These are phyloP conservation scores for Sclerotinia nivalis DNA, from an alignment of 2,329 filamentous ascomycete genomes.

Conservation along the genomic window DNA sequence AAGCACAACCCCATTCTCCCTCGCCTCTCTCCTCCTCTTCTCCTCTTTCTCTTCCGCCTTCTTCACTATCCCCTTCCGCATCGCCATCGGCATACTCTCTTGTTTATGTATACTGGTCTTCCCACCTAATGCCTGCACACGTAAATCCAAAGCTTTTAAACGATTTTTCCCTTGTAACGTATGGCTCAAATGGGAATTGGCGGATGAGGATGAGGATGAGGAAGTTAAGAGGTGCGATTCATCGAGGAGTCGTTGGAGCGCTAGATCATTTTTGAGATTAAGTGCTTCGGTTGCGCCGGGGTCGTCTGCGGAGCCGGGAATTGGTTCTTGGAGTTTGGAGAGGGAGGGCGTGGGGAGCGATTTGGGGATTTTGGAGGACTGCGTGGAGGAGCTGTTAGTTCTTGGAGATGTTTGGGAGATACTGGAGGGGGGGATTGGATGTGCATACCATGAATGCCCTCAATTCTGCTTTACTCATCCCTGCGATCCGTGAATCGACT, in stretches of 20 bases:
- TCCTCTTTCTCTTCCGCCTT: conserved; percentile 67
- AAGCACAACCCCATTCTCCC: conserved; percentile 86
- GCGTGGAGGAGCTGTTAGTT: conserved; percentile 17
- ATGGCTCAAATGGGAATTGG: conserved; percentile 47
- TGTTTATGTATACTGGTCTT: conserved; percentile 74
- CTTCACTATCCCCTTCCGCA: conserved; percentile 78
- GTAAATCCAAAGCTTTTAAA: conserved; percentile 79
- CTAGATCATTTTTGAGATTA: conserved; percentile 88
- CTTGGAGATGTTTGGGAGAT: not conserved
- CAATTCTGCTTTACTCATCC: conserved; percentile 66
- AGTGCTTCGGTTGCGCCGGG: conserved; percentile 60
- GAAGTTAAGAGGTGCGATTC: conserved; percentile 86
- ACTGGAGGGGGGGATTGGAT: too few relatives aligned
- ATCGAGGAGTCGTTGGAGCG: conserved; percentile 82
- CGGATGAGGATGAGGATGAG: conserved; percentile 27
- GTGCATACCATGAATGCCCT: conserved; percentile 73
- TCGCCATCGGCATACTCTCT: conserved; percentile 84
- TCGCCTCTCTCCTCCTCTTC: conserved; percentile 73
- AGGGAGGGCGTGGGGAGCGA: conserved; percentile 5
- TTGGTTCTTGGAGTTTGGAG: conserved; percentile 31
- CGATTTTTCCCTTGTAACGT: conserved; percentile 63
- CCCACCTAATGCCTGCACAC: conserved; percentile 78
- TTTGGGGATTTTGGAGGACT: conserved; percentile 40
- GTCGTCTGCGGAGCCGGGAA: conserved; percentile 40
- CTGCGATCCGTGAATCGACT: conserved; percentile 32